Percentiles rank a stretch among this genome's conserved stretches.
phyloP scores from a whole-genome alignment of 257 asterid genomes.

The Cordia subcordata region DNA sequence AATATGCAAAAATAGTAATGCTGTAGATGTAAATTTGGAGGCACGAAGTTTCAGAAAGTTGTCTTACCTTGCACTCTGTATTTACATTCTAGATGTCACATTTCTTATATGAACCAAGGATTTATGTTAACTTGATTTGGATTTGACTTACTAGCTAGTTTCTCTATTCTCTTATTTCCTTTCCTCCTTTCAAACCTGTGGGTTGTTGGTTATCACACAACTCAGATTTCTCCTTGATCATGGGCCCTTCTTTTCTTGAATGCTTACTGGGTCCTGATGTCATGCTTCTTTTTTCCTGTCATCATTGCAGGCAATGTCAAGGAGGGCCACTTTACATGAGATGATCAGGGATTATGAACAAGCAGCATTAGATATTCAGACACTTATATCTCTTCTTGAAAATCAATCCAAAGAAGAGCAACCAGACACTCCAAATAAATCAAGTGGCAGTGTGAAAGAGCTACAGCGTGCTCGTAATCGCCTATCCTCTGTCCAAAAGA shows the following conservation, averaged over 20 bases:
- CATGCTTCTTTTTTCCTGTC: neutral
- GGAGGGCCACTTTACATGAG: constrained; percentile 91
- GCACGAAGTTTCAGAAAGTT: no score
- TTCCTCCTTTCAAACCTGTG: no score
- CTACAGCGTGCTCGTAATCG: constrained; percentile 57
- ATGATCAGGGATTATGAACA: constrained; percentile 84
- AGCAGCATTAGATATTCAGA: constrained; percentile 66
- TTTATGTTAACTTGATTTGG: no score
- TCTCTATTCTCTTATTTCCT: no score
- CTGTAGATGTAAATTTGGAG: no score
- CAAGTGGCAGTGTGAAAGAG: constrained; percentile 59
- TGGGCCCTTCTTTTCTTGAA: neutral
- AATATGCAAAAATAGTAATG: no score
- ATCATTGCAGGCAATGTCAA: constrained; percentile 66
- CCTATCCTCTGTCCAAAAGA: constrained; percentile 60
- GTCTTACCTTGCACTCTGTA: no score
- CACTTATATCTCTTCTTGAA: constrained; percentile 59
- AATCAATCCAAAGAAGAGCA: constrained; percentile 43
- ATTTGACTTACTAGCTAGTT: no score
- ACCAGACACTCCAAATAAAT: constrained; percentile 30
- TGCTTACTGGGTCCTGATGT: neutral
- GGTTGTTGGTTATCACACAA: no score
- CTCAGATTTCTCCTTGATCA: neutral
- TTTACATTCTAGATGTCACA: no score
- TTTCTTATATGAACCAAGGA: no score